These are phyloP conservation scores for Yarrowia keelungensis DNA, from an alignment of 805 yeast genomes.

Conservation along the genomic window DNA sequence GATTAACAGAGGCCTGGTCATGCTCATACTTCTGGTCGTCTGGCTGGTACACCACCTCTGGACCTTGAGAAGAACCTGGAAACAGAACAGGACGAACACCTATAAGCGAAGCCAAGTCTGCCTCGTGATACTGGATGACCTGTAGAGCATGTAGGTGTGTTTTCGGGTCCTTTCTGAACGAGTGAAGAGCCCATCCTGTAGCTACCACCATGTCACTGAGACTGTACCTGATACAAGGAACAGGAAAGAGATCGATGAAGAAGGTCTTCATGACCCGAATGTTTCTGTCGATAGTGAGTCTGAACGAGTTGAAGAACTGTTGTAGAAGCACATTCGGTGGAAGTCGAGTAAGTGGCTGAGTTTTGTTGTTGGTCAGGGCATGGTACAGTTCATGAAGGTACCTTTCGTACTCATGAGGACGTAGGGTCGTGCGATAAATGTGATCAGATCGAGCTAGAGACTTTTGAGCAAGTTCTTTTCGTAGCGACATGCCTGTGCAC, in stretches of 20 bases:
- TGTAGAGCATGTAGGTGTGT: constrained; percentile 3
- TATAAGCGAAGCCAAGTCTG: neutral
- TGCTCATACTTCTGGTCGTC: neutral
- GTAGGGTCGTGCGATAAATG: neutral
- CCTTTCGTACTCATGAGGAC: constrained; percentile 4
- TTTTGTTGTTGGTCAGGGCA: neutral
- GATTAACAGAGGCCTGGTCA: no score
- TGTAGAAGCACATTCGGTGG: constrained; percentile 4
- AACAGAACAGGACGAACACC: constrained; percentile 2
- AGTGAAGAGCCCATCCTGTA: neutral
- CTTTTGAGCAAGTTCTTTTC: neutral
- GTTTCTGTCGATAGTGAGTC: constrained; percentile 8
- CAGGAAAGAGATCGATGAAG: neutral
- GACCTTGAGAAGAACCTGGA: neutral
- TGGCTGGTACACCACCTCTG: constrained; percentile 2
- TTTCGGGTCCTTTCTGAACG: neutral
- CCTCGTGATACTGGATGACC: neutral
- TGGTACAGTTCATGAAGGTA: constrained; percentile 1
- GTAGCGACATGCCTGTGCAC: neutral
- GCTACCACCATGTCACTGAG: neutral
- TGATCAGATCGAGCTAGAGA: neutral
- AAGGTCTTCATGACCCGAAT: constrained; percentile 18
- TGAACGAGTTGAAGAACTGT: constrained; percentile 3
- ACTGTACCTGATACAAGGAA: neutral
- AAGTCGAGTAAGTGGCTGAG: neutral